phyloP scores from a whole-genome alignment of 2,329 filamentous ascomycete species.

The Verticillium tricorpus region DNA sequence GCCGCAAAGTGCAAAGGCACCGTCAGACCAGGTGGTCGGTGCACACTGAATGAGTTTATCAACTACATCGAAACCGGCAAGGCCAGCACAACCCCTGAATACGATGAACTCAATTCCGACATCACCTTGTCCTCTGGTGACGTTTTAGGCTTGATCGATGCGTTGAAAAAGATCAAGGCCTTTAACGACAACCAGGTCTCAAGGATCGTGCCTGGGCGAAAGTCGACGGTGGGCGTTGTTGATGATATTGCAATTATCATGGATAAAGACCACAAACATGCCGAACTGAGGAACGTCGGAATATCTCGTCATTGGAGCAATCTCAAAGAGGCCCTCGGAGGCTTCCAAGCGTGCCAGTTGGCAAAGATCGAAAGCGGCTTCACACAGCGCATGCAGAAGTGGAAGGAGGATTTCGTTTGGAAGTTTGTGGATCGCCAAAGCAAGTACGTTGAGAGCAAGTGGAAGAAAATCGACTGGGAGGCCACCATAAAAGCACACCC shows the following conservation, averaged over 20 bases:
- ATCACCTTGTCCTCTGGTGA: neutral
- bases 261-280: neutral
- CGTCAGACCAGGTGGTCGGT: neutral
- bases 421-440: neutral
- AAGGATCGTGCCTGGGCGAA: neutral
- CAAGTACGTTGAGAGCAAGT: neutral
- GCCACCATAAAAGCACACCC: neutral
- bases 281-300: neutral
- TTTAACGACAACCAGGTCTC: neutral
- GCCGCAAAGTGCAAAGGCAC: neutral
- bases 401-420: neutral
- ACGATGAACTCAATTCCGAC: neutral
- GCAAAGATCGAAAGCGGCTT: neutral
- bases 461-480: neutral
- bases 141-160: neutral
- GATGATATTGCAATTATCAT: neutral
- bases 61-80: constrained; percentile 1
- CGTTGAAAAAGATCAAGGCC: neutral
- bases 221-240: neutral
- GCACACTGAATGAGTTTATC: constrained; percentile 1
- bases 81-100: neutral
- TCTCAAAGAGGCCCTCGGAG: neutral
- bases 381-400: neutral
- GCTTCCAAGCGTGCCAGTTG: neutral
- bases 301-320: neutral